phyloP scores from a whole-genome alignment of 2,329 filamentous ascomycete genomes.

The Mariannaea sp. region DNA sequence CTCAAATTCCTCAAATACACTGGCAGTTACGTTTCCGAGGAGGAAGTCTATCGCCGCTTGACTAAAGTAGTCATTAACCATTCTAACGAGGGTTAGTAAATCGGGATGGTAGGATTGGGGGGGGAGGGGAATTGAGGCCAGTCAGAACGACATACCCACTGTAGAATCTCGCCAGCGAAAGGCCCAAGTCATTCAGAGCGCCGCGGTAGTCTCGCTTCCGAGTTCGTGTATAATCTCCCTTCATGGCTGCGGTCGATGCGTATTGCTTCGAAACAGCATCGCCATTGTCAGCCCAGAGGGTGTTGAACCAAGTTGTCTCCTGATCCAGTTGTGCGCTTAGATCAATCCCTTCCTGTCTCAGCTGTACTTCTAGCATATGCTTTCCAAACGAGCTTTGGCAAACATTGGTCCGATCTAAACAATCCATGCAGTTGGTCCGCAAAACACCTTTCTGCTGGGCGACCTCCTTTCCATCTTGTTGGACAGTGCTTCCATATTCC shows the following conservation, averaged over 20 bases:
- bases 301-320: slow-evolving; percentile 91
- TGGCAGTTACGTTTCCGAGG: slow-evolving; percentile 81
- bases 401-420: slow-evolving; percentile 93
- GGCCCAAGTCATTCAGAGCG: slow-evolving; percentile 85
- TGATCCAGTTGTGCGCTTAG: slow-evolving; percentile 78
- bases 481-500: slow-evolving; percentile 72
- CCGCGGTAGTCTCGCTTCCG: slow-evolving; percentile 89
- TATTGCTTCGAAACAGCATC: slow-evolving; percentile 96
- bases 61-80: slow-evolving; percentile 97
- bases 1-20: slow-evolving; percentile 93
- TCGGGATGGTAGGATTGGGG: not conserved
- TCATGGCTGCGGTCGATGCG: slow-evolving; percentile 91
- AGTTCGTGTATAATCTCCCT: slow-evolving; percentile 94
- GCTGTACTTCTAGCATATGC: slow-evolving; percentile 77
- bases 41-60: slow-evolving; percentile 95
- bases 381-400: slow-evolving; percentile 91
- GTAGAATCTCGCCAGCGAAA: slow-evolving; percentile 80
- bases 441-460: slow-evolving; percentile 73
- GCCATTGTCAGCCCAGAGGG: slow-evolving; percentile 95
- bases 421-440: slow-evolving; percentile 99
- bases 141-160: slow-evolving; percentile 58
- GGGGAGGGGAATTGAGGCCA: too few species aligned
- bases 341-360: slow-evolving; percentile 75
- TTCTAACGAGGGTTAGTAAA: slow-evolving; percentile 59
- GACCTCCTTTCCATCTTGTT: slow-evolving; percentile 49